Evolutionary conservation across 78 protist genomes (phyloP).

Genomic region (Dictyostelium capitatum): DNA sequence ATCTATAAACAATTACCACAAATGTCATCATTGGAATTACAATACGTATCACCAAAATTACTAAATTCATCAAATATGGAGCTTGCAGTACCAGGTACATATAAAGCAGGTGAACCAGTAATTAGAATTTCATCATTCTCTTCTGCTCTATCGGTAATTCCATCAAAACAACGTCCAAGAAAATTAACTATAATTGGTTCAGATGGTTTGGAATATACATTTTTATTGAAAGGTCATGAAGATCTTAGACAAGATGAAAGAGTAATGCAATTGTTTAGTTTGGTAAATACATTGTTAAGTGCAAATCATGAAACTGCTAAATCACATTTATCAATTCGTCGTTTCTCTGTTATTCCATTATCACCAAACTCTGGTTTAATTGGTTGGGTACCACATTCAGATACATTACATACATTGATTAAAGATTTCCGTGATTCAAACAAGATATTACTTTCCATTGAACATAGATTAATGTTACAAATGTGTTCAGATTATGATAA

Average conservation of each 20-base stretch:
- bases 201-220: constrained; percentile 92
- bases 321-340: constrained; percentile 76
- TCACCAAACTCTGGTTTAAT: constrained; percentile 93
- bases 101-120: constrained; percentile 74
- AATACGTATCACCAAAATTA: constrained; percentile 93
- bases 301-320: constrained; percentile 87
- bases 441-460: constrained; percentile 89
- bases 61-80: constrained; percentile 90
- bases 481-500: constrained; percentile 95
- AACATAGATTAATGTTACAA: constrained; percentile 95
- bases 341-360: constrained; percentile 95
- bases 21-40: constrained; percentile 93
- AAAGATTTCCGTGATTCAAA: constrained; percentile 90
- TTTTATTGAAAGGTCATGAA: constrained; percentile 99
- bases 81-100: constrained; percentile 98
- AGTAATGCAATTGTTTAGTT: constrained; percentile 98
- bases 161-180: constrained; percentile 99
- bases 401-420: constrained; percentile 96
- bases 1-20: constrained; percentile 95
- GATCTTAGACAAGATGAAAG: constrained; percentile 98
- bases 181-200: constrained; percentile 92
- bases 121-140: constrained; percentile 92
- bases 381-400: constrained; percentile 95
- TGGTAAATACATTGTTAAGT: constrained; percentile 97
- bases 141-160: constrained; percentile 93